Conservation (phyloP, 805 yeast species). For the Candida dendrica region DNA sequence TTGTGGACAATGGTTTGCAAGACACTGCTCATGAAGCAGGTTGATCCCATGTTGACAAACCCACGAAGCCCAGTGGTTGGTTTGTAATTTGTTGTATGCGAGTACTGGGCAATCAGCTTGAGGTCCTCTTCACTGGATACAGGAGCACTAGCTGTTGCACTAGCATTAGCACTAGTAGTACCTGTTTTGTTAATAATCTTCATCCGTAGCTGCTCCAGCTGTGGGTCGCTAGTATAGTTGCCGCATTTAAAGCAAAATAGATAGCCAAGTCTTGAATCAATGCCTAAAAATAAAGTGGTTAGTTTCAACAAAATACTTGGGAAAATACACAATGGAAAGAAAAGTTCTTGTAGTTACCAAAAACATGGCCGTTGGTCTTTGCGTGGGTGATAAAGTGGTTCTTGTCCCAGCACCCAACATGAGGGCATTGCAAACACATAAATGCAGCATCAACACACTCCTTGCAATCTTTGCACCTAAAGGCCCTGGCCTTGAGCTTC, state of each 20-base stretch:
- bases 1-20: slow-evolving; percentile 86
- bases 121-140: slow-evolving; percentile 20
- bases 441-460: slow-evolving; percentile 30
- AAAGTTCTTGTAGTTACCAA: slow-evolving; percentile 30
- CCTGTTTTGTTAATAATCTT: not conserved
- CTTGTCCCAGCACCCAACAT: slow-evolving; percentile 58
- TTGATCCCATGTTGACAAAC: slow-evolving; percentile 89
- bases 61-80: slow-evolving; percentile 82
- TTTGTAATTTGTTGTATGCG: slow-evolving; percentile 30
- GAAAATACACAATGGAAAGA: too few relatives aligned
- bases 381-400: slow-evolving; percentile 43
- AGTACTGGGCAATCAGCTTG: slow-evolving; percentile 23
- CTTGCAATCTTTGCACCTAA: slow-evolving; percentile 46
- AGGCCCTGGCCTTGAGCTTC: slow-evolving; percentile 34
- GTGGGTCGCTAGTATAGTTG: slow-evolving; percentile 58
- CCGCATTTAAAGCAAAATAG: slow-evolving; percentile 77
- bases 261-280: slow-evolving; percentile 61
- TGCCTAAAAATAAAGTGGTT: slow-evolving; percentile 19
- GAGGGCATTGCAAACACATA: slow-evolving; percentile 74
- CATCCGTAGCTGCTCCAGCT: slow-evolving; percentile 45
- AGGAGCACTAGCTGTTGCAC: too few relatives aligned
- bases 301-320: too few relatives aligned
- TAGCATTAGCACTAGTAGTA: too few relatives aligned
- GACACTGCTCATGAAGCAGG: slow-evolving; percentile 94
- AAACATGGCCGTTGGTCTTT: slow-evolving; percentile 39